These are phyloP conservation scores for Aristolochia fimbriata DNA, from an alignment of 164 flowering plant genomes.

Conservation along the genomic window DNA sequence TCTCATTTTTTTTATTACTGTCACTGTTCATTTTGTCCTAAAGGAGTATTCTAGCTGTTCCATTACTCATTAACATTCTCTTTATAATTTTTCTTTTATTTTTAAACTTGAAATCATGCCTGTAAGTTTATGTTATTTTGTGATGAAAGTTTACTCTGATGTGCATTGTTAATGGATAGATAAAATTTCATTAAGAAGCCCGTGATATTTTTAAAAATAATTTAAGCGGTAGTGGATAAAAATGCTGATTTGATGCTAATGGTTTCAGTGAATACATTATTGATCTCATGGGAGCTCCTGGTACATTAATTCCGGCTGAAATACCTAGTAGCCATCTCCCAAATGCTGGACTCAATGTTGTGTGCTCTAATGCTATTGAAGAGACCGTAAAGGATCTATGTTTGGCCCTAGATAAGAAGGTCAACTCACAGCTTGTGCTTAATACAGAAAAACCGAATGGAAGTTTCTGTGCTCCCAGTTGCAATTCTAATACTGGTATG, in stretches of 20 bases:
- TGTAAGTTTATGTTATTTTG: no score
- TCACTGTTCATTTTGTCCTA: no score
- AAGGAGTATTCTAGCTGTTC: no score
- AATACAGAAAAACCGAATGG: conserved; percentile 9
- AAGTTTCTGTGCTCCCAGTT: conserved; percentile 14
- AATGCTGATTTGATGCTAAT: conserved; percentile 10
- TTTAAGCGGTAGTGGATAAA: background rate
- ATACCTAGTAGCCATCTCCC: conserved; percentile 50
- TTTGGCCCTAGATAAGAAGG: conserved; percentile 22
- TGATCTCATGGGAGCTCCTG: conserved; percentile 99
- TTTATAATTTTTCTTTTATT: no score
- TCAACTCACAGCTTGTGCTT: conserved; percentile 4
- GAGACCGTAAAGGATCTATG: conserved; percentile 17
- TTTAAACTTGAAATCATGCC: no score
- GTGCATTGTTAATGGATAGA: no score
- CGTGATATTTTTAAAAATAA: background rate
- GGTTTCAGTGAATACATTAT: conserved; percentile 86
- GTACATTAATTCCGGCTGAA: conserved; percentile 88
- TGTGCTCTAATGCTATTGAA: conserved; percentile 22
- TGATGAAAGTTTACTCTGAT: no score
- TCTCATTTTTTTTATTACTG: no score
- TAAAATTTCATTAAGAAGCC: no score
- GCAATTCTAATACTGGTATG: conserved; percentile 12
- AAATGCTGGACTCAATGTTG: conserved; percentile 29
- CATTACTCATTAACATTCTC: no score